Percentiles rank a stretch among this genome's conserved stretches.
phyloP scores from a whole-genome alignment of 2,329 filamentous ascomycete species.

The Truncatella angustata region DNA sequence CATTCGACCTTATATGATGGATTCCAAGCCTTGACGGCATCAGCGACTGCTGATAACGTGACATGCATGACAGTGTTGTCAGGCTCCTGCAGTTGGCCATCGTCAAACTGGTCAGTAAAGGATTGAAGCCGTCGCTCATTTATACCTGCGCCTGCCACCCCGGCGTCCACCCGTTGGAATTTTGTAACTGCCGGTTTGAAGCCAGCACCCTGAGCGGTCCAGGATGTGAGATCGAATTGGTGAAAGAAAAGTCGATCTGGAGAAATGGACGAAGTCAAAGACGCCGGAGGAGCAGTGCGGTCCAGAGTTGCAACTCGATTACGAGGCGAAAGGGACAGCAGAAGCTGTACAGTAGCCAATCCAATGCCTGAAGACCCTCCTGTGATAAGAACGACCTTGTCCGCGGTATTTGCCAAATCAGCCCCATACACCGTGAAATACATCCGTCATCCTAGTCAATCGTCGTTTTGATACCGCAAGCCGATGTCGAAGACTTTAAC shows the following conservation, averaged over 20 bases:
- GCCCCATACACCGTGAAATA: constrained; percentile 42
- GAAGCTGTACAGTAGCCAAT: constrained; percentile 50
- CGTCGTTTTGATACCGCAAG: too few species aligned
- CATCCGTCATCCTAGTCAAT: constrained; percentile 2
- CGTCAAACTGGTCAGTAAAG: constrained; percentile 39
- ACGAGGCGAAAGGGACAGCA: constrained; percentile 45
- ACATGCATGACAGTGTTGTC: constrained; percentile 42
- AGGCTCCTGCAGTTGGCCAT: constrained; percentile 48
- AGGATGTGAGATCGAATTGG: constrained; percentile 45
- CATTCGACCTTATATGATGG: constrained; percentile 47
- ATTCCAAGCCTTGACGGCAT: constrained; percentile 47
- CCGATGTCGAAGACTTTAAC: too few species aligned
- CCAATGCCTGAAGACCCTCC: constrained; percentile 62
- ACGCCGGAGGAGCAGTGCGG: constrained; percentile 36
- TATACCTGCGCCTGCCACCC: constrained; percentile 64
- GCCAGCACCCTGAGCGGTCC: constrained; percentile 46
- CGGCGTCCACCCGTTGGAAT: constrained; percentile 73
- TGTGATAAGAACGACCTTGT: constrained; percentile 53
- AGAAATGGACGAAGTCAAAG: constrained; percentile 30
- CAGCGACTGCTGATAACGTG: constrained; percentile 46
- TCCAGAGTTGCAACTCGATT: constrained; percentile 34
- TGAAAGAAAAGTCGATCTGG: constrained; percentile 24
- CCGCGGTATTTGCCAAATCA: constrained; percentile 40
- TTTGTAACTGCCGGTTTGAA: constrained; percentile 54
- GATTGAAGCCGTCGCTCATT: constrained; percentile 41